Base-by-base conservation (phyloP, 108 stramenopile species). In the Cylindrotheca fusiformis region DNA sequence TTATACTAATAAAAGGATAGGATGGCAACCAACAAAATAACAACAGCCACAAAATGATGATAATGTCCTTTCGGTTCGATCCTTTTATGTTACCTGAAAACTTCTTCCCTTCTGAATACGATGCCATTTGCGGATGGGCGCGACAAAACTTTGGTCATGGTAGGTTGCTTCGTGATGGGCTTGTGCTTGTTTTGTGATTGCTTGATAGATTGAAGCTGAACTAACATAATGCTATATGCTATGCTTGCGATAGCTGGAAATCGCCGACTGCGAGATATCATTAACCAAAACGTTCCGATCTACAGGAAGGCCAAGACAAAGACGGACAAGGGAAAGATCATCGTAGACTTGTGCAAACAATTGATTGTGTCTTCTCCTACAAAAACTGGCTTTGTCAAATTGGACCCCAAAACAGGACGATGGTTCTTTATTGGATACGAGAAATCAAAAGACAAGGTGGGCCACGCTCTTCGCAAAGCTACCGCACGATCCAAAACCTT, bases 371-470 rank as follows among this genome's bases (percentile, higher is more conserved):
- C 26, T 4, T 67, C 65, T 18, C 65, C 72, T 0, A 52, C 72
- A 0, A 60, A 65, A 14, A 49, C 56, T 26, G 72, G 72, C 10
- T 46, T 74, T 32, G 29, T 74, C 5, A 64, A 63, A 26, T 24
- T 65, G n/a, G 60, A 67, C 50, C 46, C 59, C 4, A 41, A 55
- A 21, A 67, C 45, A 19, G 65, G 47, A n/a, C 65, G 60, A 36
- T 74, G 72, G 72, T 57, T 17, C n/a, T 60, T 46, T 0, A 62
- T 74, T 32, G 72, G 65, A 14, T 53, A 32, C n/a, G 65, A 67
- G 8, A 74, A 67, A 47, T 63, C 65, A 4, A 74, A 67, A 50
- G 72, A 74, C 53, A 74, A 74, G 59, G 57, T 74, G 25, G 72
- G 72, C 12, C 72, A 74, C 48, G 72, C 72, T 1, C 30, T 74